Conservation (phyloP, 2,329 filamentous ascomycete genomes). For the Geoglossum cookeanum region DNA sequence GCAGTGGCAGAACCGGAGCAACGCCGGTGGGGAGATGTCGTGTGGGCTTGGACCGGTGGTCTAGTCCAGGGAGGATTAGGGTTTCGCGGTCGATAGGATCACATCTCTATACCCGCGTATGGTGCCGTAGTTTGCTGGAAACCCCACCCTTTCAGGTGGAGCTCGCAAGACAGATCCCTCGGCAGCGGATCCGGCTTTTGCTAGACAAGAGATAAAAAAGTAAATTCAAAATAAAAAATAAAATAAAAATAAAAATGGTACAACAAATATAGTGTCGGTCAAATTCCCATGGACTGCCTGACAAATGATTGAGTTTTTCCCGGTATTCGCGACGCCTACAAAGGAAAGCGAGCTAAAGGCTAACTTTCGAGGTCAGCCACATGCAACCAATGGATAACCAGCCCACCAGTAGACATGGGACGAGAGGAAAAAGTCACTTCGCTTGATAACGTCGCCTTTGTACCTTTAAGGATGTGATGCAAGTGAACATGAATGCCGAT, state of each 20-base stretch:
- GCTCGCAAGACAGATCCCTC: background rate
- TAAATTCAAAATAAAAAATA: background rate
- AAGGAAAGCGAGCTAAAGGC: background rate
- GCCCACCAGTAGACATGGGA: background rate
- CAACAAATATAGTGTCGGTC: too few relatives aligned
- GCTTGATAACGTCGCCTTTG: background rate
- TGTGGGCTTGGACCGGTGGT: background rate
- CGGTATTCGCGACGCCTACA: background rate
- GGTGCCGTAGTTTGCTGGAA: background rate
- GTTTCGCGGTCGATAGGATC: too few relatives aligned
- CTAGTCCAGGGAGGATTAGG: background rate
- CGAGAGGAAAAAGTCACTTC: background rate
- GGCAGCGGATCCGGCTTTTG: too few relatives aligned
- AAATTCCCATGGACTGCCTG: too few relatives aligned
- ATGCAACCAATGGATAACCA: background rate
- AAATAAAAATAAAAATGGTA: background rate
- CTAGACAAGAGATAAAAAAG: too few relatives aligned
- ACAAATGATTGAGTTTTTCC: background rate
- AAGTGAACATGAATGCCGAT: background rate
- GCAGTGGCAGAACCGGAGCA: slow-evolving; percentile 5
- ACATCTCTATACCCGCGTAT: too few relatives aligned
- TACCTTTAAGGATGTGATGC: background rate
- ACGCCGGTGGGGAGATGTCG: background rate
- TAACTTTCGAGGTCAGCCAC: background rate
- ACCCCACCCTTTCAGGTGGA: background rate